Conservation (phyloP, 2,329 filamentous ascomycete genomes). For the Zymoseptoria brevis region DNA sequence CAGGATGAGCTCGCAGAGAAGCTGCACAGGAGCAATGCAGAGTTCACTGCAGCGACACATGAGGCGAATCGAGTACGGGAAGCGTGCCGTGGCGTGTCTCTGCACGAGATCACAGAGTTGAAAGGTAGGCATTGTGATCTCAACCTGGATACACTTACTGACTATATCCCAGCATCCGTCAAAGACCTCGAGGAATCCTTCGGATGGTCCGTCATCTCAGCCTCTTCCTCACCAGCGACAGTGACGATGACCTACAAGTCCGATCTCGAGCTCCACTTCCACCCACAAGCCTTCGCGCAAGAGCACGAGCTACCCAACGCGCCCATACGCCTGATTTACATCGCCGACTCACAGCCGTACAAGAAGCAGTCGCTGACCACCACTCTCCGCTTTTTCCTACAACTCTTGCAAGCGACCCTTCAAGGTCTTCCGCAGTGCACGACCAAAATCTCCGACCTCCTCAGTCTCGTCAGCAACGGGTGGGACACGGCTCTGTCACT, state of each 20-base stretch:
- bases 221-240: conserved; percentile 50
- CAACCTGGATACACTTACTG: conserved; percentile 22
- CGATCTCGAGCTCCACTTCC: conserved; percentile 66
- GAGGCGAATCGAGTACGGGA: conserved; percentile 78
- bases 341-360: conserved; percentile 49
- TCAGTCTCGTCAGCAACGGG: conserved; percentile 50
- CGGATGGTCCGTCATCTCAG: conserved; percentile 61
- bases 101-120: conserved; percentile 68
- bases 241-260: conserved; percentile 67
- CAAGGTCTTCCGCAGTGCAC: conserved; percentile 53
- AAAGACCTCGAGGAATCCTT: conserved; percentile 56
- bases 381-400: conserved; percentile 68
- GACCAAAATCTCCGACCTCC: conserved; percentile 50
- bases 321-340: conserved; percentile 62
- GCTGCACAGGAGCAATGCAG: conserved; percentile 58
- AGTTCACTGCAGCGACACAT: conserved; percentile 65
- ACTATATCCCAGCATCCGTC: conserved; percentile 51
- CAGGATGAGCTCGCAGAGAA: conserved; percentile 58
- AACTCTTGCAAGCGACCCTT: conserved; percentile 61
- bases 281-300: conserved; percentile 52
- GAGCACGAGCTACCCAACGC: conserved; percentile 33
- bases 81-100: conserved; percentile 82
- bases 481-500: conserved; percentile 60
- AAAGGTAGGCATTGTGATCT: conserved; percentile 51
- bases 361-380: conserved; percentile 50